These are phyloP conservation scores for Nakataea oryzae DNA, from an alignment of 2,329 filamentous ascomycete species.

Conservation along the genomic window DNA sequence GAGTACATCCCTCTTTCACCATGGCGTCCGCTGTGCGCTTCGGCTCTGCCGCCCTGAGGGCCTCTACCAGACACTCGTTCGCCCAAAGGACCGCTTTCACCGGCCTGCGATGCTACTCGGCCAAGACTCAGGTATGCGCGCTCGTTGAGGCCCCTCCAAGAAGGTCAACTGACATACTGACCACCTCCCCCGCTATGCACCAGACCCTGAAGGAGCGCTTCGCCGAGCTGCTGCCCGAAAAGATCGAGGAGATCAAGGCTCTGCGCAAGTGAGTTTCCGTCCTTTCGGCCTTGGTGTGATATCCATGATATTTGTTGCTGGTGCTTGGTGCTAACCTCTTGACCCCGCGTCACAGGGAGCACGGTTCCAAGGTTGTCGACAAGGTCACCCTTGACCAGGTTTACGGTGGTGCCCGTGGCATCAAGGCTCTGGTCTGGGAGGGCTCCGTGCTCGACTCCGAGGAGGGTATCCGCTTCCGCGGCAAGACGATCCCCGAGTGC, in stretches of 20 bases:
- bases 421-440: constrained; percentile 98
- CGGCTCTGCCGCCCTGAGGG: constrained; percentile 71
- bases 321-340: constrained; percentile 12
- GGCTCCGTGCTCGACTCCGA: constrained; percentile 95
- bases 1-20: constrained; percentile 21
- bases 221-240: constrained; percentile 86
- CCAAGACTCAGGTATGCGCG: constrained; percentile 68
- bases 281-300: constrained; percentile 2
- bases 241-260: constrained; percentile 99
- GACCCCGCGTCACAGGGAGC: constrained; percentile 49
- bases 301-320: background rate
- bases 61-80: constrained; percentile 59
- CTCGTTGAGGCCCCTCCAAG: background rate
- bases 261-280: constrained; percentile 69
- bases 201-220: constrained; percentile 98
- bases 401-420: constrained; percentile 97
- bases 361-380: constrained; percentile 90
- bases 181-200: background rate
- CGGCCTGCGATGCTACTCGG: constrained; percentile 82
- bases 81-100: constrained; percentile 66
- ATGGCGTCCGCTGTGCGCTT: constrained; percentile 83
- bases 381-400: constrained; percentile 99
- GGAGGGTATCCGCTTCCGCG: constrained; percentile 98
- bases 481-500: constrained; percentile 98
- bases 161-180: constrained; percentile 12